Base-by-base conservation (phyloP, 192 early-diverging fungal species). In the Coemansia sp. region DNA sequence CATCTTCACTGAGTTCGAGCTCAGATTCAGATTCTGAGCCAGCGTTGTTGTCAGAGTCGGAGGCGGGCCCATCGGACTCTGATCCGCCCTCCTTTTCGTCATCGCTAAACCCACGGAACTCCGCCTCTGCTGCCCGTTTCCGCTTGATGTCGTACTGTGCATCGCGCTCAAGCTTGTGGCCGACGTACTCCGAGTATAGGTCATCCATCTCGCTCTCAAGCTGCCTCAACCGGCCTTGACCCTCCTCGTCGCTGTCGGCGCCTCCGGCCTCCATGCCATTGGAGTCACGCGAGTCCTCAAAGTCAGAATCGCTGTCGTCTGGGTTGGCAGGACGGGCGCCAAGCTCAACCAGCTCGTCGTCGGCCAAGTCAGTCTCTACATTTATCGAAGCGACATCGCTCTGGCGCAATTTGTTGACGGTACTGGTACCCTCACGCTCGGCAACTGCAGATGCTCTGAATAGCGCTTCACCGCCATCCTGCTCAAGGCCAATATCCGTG, bases 401-500 rank as follows among this genome's bases (percentile, higher is more conserved):
- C 23, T 74, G 66, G 12, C 63, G 53, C 34, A 77, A 44, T 2
- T 67, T 23, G 19, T 78, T 74, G 9, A 90, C 70, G 39, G 67
- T 73, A 63, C 74, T 38, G 31, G 39, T 21, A 8, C 60, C 53
- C 1, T 74, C 70, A 80, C 73, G 68, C 72, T 85, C 72, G 41
- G 85, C 85, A 36, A 85, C 80, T 21, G 66, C 70, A 7, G 88
- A 66, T 7, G 86, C 77, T 31, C 45, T 66, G 66, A 94, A 94
- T 39, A 94, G 67, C 12, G 80, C 72, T 21, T 87, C 84, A 29
- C 80, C 87, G 12, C 73, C 85, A 55, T 84, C 84, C 32, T 89
- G 85, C 65, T 93, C 91, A 84, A 90, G 73, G 61, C 87, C 93
- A 65, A 93, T 89, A 58, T 94, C 93, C 1, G 80, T 84, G 9